A percentile compares a stretch with the other conserved stretches of the same genome.
Evolutionary conservation across 805 yeast species (phyloP).

Genomic region (Sugiyamaella chiloensis): DNA sequence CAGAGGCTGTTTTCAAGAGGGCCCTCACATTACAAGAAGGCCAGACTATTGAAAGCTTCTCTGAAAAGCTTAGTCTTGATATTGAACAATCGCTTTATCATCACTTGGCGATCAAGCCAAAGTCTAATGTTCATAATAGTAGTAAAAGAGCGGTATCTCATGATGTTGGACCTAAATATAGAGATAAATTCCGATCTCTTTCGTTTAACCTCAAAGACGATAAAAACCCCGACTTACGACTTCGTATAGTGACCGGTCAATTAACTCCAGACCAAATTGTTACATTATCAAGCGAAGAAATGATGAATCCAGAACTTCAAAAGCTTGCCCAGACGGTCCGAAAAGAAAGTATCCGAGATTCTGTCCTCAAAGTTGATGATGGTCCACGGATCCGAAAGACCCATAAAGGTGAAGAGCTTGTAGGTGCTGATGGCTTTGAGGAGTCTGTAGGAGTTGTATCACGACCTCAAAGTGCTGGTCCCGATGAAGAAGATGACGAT

Average conservation of each 20-base stretch:
- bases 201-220: constrained; percentile 55
- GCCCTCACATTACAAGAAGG: constrained; percentile 14
- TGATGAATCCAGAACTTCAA: constrained; percentile 72
- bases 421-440: constrained; percentile 50
- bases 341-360: constrained; percentile 62
- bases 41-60: constrained; percentile 35
- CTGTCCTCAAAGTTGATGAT: constrained; percentile 58
- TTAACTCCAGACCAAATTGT: constrained; percentile 59
- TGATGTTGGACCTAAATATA: constrained; percentile 47
- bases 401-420: constrained; percentile 84
- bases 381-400: constrained; percentile 72
- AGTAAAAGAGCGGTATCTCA: constrained; percentile 11
- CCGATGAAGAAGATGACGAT: constrained; percentile 17
- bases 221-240: constrained; percentile 56
- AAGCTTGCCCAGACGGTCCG: constrained; percentile 68
- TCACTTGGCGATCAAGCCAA: constrained; percentile 33
- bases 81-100: constrained; percentile 51
- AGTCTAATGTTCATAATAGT: constrained; percentile 13
- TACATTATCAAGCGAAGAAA: constrained; percentile 64
- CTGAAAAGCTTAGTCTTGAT: constrained; percentile 44
- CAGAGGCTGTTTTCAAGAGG: constrained; percentile 29
- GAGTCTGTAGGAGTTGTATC: neutral
- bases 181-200: constrained; percentile 65
- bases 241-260: constrained; percentile 52
- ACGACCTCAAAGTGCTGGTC: neutral